A percentile compares a stretch with the other conserved stretches of the same genome.
Conservation (phyloP, 1,284 basidiomycete genomes). For the Cerrena zonata region DNA sequence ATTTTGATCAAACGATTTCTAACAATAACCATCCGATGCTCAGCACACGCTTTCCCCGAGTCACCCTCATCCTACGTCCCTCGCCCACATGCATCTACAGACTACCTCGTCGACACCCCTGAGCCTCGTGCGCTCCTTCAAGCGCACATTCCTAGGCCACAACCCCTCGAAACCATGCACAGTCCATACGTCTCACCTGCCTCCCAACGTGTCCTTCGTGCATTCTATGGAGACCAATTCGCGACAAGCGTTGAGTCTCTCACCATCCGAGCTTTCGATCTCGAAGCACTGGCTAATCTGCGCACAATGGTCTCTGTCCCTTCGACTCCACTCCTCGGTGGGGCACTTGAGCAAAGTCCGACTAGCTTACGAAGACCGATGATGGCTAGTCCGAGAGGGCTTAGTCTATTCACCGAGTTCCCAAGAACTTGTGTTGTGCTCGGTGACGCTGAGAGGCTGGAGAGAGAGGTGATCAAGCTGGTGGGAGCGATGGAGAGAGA, state of each 20-base stretch:
- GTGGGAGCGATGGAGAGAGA: conserved; percentile 32
- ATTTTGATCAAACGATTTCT: conserved; percentile 7
- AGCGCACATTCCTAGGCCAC: conserved; percentile 42
- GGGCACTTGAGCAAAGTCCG: conserved; percentile 14
- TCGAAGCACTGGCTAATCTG: conserved; percentile 18
- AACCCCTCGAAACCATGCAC: conserved; percentile 42
- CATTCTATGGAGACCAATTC: conserved; percentile 31
- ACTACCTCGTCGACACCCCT: conserved; percentile 49
- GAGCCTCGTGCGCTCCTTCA: conserved; percentile 46
- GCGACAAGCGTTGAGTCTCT: conserved; percentile 24
- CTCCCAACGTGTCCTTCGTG: conserved; percentile 34
- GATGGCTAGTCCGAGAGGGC: conserved; percentile 26
- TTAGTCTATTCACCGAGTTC: conserved; percentile 41
- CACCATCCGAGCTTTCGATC: conserved; percentile 21
- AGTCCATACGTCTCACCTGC: conserved; percentile 48
- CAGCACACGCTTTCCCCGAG: conserved; percentile 43
- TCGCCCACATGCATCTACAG: conserved; percentile 41
- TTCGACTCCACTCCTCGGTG: conserved; percentile 14
- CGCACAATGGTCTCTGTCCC: conserved; percentile 22
- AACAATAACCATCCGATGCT: neutral
- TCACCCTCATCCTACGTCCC: conserved; percentile 43
- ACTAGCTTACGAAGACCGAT: conserved; percentile 23
- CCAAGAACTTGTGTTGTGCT: conserved; percentile 39
- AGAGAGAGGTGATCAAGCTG: conserved; percentile 31
- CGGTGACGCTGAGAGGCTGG: conserved; percentile 33